Base-by-base conservation (phyloP, 148 eudicot genomes). In the Bassia scoparia region DNA sequence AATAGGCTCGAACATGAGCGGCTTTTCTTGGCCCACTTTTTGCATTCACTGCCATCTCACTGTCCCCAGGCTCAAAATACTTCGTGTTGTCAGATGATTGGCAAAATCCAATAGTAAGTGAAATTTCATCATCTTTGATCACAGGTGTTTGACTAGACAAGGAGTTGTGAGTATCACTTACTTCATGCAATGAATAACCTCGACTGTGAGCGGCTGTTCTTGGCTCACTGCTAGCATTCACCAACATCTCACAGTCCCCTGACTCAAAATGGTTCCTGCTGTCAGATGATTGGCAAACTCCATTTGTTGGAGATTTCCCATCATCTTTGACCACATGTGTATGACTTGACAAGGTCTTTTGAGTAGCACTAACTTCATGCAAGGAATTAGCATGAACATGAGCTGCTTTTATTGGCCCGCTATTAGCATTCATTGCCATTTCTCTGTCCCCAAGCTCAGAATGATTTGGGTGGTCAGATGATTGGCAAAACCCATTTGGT, bases 171-270 rank as follows among this genome's bases (percentile, higher is more conserved):
- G 69, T 43, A 65, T 77, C 78, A 76, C 82, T 73, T 55, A 75
- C 80, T 76, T 83, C 94, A 79, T 87, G 88, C 72, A 81, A 83
- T 66, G 90, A 86, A 73, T 84, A 85, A 67, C 89, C 86, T 79
- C 74, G 83, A 43, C 84, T 77, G 67, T 81, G 84, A 71, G 90
- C 82, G 74, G 84, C 70, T 68, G 81, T 91, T 49, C 83, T 83
- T 70, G 77, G 82, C 79, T 83, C 87, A 76, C 86, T 81, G 65
- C 80, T 49, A 61, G 76, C 84, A 61, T 84, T 81, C 30, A 55
- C 68, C 66, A 72, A 74, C 70, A 76, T 61, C 76, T 83, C 87
- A 77, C 75, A 80, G 53, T 85, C 75, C 71, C 74, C 78, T 53
- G 81, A 71, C 79, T 81, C 87, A 71, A 88, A 74, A 37, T 89